Percentiles rank a stretch among this genome's conserved stretches.
phyloP scores from a whole-genome alignment of 2,329 filamentous ascomycete genomes.

The Alternaria novae-zelandiae region DNA sequence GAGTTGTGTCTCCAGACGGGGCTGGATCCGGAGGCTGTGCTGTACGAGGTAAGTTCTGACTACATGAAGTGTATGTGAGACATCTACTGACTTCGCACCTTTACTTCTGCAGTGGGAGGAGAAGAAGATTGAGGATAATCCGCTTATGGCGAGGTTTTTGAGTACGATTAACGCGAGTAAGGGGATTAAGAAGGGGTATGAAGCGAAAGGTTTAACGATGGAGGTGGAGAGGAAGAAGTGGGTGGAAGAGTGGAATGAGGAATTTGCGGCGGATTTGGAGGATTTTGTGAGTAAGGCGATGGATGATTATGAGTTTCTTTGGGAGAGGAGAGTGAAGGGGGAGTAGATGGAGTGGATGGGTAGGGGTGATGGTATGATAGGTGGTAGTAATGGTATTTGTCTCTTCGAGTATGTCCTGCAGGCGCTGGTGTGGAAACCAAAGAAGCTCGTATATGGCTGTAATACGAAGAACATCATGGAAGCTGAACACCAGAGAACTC shows the following conservation, averaged over 20 bases:
- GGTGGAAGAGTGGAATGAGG: slow-evolving; percentile 16
- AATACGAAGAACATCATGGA: too few species aligned
- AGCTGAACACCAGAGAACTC: slow-evolving; percentile 45
- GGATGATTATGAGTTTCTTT: slow-evolving; percentile 21
- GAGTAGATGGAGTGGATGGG: too few species aligned
- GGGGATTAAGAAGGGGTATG: slow-evolving; percentile 12
- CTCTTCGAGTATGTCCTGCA: too few species aligned
- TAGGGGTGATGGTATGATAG: too few species aligned
- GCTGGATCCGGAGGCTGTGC: slow-evolving; percentile 14
- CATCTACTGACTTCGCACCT: too few species aligned
- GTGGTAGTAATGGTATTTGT: too few species aligned
- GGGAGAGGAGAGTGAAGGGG: neutral
- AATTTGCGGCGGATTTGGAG: slow-evolving; percentile 7
- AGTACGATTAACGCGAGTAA: slow-evolving; percentile 4
- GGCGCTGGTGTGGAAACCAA: too few species aligned
- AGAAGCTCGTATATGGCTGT: too few species aligned
- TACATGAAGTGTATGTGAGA: too few species aligned
- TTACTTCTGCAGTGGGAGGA: too few species aligned
- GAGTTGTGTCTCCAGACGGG: slow-evolving; percentile 14
- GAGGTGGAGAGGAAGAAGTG: slow-evolving; percentile 18
- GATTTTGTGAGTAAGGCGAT: slow-evolving; percentile 12
- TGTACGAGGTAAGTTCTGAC: too few species aligned
- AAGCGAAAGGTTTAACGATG: slow-evolving; percentile 6
- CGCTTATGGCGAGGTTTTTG: slow-evolving; percentile 6
- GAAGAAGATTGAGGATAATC: neutral